These are phyloP conservation scores for Rhizopogon vulgaris DNA, from an alignment of 768 basidiomycete species.

Conservation along the genomic window DNA sequence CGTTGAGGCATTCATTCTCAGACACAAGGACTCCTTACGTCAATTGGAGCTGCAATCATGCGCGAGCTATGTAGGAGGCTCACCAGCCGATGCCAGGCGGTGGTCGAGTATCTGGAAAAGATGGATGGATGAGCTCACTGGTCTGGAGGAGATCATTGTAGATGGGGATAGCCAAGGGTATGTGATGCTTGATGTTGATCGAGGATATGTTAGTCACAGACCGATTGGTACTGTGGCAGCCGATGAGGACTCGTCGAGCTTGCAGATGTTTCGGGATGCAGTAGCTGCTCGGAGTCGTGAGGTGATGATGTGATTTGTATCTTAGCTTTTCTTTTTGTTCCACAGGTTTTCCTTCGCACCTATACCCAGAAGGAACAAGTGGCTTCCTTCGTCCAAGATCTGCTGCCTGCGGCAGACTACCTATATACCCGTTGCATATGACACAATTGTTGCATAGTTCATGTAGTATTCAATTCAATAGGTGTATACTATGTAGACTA, in stretches of 20 bases:
- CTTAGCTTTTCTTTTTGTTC: no score
- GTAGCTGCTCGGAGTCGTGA: not conserved
- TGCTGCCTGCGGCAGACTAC: not conserved
- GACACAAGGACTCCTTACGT: slow-evolving; percentile 21
- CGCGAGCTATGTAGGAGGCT: slow-evolving; percentile 17
- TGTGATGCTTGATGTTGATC: slow-evolving; percentile 14
- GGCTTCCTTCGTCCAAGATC: no score
- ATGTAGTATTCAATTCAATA: not conserved
- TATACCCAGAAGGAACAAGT: not conserved
- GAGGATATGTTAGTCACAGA: slow-evolving; percentile 19
- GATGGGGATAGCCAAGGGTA: slow-evolving; percentile 14
- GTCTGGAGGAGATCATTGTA: slow-evolving; percentile 18
- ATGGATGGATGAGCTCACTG: slow-evolving; percentile 15
- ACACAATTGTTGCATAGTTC: not conserved
- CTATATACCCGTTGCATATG: slow-evolving; percentile 10
- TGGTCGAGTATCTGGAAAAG: slow-evolving; percentile 24
- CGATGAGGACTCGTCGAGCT: not conserved
- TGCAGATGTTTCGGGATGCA: not conserved
- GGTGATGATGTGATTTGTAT: not conserved
- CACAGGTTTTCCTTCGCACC: not conserved
- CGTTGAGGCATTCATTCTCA: slow-evolving; percentile 24
- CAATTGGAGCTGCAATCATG: slow-evolving; percentile 21
- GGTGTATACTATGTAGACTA: no score
- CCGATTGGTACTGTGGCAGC: not conserved
- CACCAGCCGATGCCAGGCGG: slow-evolving; percentile 11